These are phyloP conservation scores for Nakazawaea populi DNA, from an alignment of 805 yeast species.

Conservation along the genomic window DNA sequence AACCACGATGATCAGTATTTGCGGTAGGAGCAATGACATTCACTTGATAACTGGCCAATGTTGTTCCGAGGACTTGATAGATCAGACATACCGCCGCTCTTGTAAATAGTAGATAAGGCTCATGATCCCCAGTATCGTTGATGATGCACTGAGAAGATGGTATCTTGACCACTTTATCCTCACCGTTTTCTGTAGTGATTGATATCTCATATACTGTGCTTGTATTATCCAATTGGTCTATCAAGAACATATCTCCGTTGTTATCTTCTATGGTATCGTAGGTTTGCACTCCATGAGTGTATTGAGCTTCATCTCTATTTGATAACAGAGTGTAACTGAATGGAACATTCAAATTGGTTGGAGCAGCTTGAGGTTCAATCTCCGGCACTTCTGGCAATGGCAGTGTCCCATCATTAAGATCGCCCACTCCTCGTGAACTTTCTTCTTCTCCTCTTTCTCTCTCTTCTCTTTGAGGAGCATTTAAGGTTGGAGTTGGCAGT, in stretches of 20 bases:
- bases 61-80: neutral
- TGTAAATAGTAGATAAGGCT: conserved; percentile 4
- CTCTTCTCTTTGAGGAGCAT: too few species aligned
- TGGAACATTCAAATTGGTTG: too few species aligned
- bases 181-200: neutral
- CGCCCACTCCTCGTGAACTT: too few species aligned
- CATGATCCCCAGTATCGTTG: conserved; percentile 10
- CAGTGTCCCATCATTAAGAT: too few species aligned
- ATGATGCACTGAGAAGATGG: conserved; percentile 7
- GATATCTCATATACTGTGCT: neutral
- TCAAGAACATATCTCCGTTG: neutral
- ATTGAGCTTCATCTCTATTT: too few species aligned
- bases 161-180: neutral
- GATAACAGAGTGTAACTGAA: too few species aligned
- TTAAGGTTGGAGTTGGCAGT: neutral
- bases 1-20: conserved; percentile 5
- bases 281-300: neutral
- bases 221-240: conserved; percentile 1
- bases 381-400: too few species aligned
- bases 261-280: neutral
- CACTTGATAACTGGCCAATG: neutral
- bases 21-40: conserved; percentile 3
- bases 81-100: neutral
- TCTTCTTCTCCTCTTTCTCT: too few species aligned
- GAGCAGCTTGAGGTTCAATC: too few species aligned